Evolutionary conservation across 495 filamentous ascomycete species (phyloP).

Genomic region (Podospora conica): DNA sequence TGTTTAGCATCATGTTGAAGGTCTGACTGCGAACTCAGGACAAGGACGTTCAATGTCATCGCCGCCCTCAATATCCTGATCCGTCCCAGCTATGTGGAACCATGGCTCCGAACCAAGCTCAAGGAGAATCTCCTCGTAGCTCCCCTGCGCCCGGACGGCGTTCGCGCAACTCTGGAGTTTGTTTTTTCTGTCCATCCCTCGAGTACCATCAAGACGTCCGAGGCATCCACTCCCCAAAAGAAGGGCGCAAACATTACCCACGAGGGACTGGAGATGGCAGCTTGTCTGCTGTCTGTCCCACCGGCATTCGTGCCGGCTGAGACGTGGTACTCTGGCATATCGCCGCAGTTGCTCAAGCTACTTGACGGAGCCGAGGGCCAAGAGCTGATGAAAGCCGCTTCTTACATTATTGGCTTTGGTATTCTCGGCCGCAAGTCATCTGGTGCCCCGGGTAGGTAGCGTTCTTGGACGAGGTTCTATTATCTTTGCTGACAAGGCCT

Average conservation of each 20-base stretch:
- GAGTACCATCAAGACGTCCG: conserved; percentile 32
- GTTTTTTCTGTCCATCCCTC: conserved; percentile 55
- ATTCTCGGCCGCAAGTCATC: conserved; percentile 60
- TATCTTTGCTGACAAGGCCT: not conserved
- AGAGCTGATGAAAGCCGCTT: conserved; percentile 59
- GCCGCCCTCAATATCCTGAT: conserved; percentile 43
- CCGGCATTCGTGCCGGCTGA: conserved; percentile 52
- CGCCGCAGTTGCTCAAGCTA: conserved; percentile 59
- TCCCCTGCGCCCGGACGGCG: conserved; percentile 60
- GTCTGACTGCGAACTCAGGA: conserved; percentile 35
- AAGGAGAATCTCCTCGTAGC: conserved; percentile 55
- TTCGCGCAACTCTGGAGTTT: conserved; percentile 65
- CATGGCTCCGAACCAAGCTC: conserved; percentile 46
- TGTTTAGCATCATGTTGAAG: not conserved
- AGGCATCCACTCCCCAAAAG: conserved; percentile 37
- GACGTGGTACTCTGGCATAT: conserved; percentile 57
- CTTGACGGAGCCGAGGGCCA: conserved; percentile 59
- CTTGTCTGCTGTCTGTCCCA: conserved; percentile 55
- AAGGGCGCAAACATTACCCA: conserved; percentile 62
- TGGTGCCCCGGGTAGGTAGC: conserved; percentile 57
- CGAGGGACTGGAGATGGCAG: conserved; percentile 63
- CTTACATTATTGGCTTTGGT: conserved; percentile 68
- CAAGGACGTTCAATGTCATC: conserved; percentile 38
- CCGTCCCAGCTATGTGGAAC: conserved; percentile 35
- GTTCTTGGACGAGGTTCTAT: not conserved